phyloP scores from a whole-genome alignment of 2,329 filamentous ascomycete species.

The Hansfordia pulvinata region DNA sequence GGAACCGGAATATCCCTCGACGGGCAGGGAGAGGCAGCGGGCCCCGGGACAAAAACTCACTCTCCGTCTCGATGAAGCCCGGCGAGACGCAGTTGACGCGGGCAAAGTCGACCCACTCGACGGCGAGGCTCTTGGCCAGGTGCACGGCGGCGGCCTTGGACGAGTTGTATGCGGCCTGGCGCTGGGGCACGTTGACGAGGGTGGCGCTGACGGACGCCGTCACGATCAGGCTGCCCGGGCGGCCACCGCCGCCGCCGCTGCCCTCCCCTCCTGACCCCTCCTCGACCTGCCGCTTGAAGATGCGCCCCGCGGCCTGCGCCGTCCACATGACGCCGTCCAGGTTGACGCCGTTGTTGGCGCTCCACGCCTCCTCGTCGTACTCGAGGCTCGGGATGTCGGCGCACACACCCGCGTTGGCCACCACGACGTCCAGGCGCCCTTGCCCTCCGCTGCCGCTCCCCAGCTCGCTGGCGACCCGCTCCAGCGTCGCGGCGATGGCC shows the following conservation, averaged over 20 bases:
- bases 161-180: slow-evolving; percentile 30
- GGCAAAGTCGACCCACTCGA: slow-evolving; percentile 34
- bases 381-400: slow-evolving; percentile 31
- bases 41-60: no score
- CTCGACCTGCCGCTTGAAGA: slow-evolving; percentile 21
- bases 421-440: slow-evolving; percentile 27
- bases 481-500: slow-evolving; percentile 25
- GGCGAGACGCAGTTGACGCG: slow-evolving; percentile 32
- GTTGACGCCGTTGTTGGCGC: slow-evolving; percentile 29
- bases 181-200: no score
- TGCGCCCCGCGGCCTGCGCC: slow-evolving; percentile 25
- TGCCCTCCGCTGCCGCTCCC: no score
- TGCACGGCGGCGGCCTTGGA: slow-evolving; percentile 29
- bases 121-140: slow-evolving; percentile 25
- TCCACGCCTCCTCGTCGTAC: slow-evolving; percentile 23
- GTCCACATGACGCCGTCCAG: slow-evolving; percentile 31
- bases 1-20: no score
- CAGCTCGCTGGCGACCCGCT: slow-evolving; percentile 21
- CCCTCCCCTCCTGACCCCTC: no score
- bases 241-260: slow-evolving; percentile 24
- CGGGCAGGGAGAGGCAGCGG: no score
- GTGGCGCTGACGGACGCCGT: slow-evolving; percentile 32
- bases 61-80: slow-evolving; percentile 26
- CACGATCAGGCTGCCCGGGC: slow-evolving; percentile 33
- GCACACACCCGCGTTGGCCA: slow-evolving; percentile 25